Base-by-base conservation (phyloP, 495 filamentous ascomycete species). In the Aspergillus bridgeri region DNA sequence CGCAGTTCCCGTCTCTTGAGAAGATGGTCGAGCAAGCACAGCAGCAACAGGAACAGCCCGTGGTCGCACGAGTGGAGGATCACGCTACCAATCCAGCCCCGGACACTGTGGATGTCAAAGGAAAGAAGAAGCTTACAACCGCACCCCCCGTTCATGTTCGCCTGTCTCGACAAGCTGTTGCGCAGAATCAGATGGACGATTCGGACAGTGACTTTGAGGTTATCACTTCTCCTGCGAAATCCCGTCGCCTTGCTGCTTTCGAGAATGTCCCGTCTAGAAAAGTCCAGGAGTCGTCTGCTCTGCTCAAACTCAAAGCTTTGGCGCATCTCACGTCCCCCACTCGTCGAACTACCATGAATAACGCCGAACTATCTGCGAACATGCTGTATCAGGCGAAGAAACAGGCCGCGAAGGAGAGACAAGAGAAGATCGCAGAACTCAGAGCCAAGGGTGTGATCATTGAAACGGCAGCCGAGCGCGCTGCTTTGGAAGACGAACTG, bases 381-480 rank as follows among this genome's bases (percentile, higher is more conserved):
- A 69, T 98, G 17, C 72, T 86, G 5, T 81, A 81, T 57, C 82
- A 86, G 54, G 91, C 92, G 0, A 82, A 90, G 33, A 78, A 86
- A 60, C 94, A 99, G 72, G 95, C 92, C 43, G 81, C 81, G 21
- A 71, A 82, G 29, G 92, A 92, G 66, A 81, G 90, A n/a, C 84
- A 86, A 46, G 87, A 90, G 61, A 87, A 86, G 56, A 81, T 98
- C 17, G 83, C 89, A 57, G 83, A 88, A 57, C 77, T 98, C 22
- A 80, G 82, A 54, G 85, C 86, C 19, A 89, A 87, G 67, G 94
- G 94, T 27, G 79, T 98, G 17, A 75, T 88, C 44, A 77, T 97
- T n/a, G 87, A 89, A 61, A 96, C 90, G 1, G 83, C 85, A 5
- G 94, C 96, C 69, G 92, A 99, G 62, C 80, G 89, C 56, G 86